A percentile compares a stretch with the other conserved stretches of the same genome.
Conservation (phyloP, 805 yeast species). For the Isabelozyma gotoi region DNA sequence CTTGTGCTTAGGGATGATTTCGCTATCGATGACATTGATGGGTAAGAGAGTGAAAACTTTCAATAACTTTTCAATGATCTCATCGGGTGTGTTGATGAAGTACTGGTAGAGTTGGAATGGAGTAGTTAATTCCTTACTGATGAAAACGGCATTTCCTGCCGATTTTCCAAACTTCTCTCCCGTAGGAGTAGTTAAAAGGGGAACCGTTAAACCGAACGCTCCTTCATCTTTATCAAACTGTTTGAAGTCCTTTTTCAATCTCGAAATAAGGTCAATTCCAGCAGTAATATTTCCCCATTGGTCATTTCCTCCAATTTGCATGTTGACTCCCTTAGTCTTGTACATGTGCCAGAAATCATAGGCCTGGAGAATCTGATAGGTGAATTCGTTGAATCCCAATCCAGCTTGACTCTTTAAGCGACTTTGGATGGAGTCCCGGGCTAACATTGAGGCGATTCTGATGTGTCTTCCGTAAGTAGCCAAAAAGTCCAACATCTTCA, state of each 20-base stretch:
- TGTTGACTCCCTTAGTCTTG: slow-evolving; percentile 52
- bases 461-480: slow-evolving; percentile 75
- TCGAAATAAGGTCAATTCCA: slow-evolving; percentile 81
- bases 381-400: slow-evolving; percentile 89
- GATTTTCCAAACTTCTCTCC: slow-evolving; percentile 97
- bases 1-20: slow-evolving; percentile 52
- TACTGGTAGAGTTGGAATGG: slow-evolving; percentile 85
- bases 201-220: slow-evolving; percentile 82
- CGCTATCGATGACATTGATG: slow-evolving; percentile 48
- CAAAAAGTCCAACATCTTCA: slow-evolving; percentile 75
- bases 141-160: slow-evolving; percentile 94
- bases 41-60: slow-evolving; percentile 82
- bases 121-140: slow-evolving; percentile 70
- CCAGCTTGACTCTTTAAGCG: slow-evolving; percentile 71
- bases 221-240: slow-evolving; percentile 4
- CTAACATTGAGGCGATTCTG: slow-evolving; percentile 82
- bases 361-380: slow-evolving; percentile 91
- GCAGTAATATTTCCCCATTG: slow-evolving; percentile 99
- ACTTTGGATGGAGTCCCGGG: slow-evolving; percentile 81
- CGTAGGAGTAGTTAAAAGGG: slow-evolving; percentile 78
- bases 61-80: slow-evolving; percentile 65
- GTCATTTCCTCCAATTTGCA: slow-evolving; percentile 95
- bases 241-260: slow-evolving; percentile 37
- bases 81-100: slow-evolving; percentile 77
- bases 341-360: slow-evolving; percentile 86